Percentiles rank a stretch among this genome's conserved stretches.
Evolutionary conservation across 768 basidiomycete species (phyloP).

Genomic region (Naganishia friedmannii): DNA sequence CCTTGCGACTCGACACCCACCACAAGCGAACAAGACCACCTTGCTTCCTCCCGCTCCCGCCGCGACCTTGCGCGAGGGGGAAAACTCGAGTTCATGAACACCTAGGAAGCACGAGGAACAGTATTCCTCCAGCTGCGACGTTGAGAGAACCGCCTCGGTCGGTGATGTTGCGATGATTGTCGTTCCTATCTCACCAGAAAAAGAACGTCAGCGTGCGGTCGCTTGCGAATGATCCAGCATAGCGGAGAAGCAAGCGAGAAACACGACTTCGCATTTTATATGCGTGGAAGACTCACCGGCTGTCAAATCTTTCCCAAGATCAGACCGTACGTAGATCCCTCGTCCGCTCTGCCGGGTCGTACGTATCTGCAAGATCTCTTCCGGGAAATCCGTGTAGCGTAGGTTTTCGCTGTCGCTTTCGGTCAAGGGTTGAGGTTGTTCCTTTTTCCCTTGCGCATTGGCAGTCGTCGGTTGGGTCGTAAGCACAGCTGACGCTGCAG

Average conservation of each 20-base stretch:
- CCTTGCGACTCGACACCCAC: conserved; percentile 64
- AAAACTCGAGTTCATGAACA: not conserved
- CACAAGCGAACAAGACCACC: conserved; percentile 55
- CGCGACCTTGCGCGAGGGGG: no score
- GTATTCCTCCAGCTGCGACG: not conserved
- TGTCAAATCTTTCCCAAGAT: not conserved
- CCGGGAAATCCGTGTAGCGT: not conserved
- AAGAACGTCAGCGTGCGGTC: not conserved
- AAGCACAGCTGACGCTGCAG: no score
- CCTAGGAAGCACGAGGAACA: not conserved
- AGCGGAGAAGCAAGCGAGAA: no score
- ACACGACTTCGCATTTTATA: no score
- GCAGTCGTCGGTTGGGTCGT: no score
- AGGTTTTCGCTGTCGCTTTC: not conserved
- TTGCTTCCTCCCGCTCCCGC: not conserved
- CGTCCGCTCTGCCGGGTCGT: not conserved
- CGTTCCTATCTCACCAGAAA: not conserved
- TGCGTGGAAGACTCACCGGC: not conserved
- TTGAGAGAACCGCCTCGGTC: not conserved
- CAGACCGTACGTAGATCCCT: not conserved
- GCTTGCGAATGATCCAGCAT: no score
- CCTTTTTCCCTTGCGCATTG: no score
- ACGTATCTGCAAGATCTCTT: not conserved
- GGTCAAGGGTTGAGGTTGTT: no score
- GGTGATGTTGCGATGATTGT: not conserved